Evolutionary conservation across 1,284 basidiomycete species (phyloP).

Genomic region (Austroboletus rostrupii): DNA sequence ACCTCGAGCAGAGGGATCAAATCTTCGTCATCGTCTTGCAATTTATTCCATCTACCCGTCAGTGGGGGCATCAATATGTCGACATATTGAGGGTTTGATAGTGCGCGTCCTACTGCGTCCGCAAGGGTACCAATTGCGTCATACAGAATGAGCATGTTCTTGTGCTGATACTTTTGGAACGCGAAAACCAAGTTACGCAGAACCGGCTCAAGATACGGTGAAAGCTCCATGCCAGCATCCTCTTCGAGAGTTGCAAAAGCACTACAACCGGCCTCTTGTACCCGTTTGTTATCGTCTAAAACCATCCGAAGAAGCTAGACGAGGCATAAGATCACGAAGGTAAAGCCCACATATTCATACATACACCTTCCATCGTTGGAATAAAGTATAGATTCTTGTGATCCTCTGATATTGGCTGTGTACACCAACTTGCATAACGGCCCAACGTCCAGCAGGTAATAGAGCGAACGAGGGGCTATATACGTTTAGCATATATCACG

Average conservation of each 20-base stretch:
- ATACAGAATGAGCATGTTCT: constrained; percentile 98
- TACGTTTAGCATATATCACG: constrained; percentile 1
- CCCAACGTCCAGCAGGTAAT: constrained; percentile 99
- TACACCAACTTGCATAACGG: constrained; percentile 97
- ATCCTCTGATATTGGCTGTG: constrained; percentile 75
- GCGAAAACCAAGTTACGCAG: constrained; percentile 93
- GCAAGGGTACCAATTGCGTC: constrained; percentile 98
- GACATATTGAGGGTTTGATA: constrained; percentile 85
- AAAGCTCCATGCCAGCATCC: constrained; percentile 87
- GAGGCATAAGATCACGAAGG: constrained; percentile 10
- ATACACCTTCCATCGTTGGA: constrained; percentile 95
- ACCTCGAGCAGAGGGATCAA: constrained; percentile 94
- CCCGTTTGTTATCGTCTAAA: constrained; percentile 98
- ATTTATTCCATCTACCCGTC: constrained; percentile 83
- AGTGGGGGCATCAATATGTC: constrained; percentile 97
- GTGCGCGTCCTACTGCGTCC: constrained; percentile 87
- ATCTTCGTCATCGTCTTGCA: constrained; percentile 90
- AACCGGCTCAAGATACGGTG: constrained; percentile 93
- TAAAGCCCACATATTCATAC: constrained; percentile 33
- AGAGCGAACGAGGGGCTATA: constrained; percentile 89
- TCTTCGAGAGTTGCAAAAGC: constrained; percentile 99
- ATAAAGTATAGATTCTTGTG: constrained; percentile 91
- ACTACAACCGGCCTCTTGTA: constrained; percentile 98
- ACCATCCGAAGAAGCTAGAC: constrained; percentile 90
- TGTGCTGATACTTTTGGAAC: constrained; percentile 98